Base-by-base conservation (phyloP, 2,329 filamentous ascomycete species). In the Endothia cerciana region DNA sequence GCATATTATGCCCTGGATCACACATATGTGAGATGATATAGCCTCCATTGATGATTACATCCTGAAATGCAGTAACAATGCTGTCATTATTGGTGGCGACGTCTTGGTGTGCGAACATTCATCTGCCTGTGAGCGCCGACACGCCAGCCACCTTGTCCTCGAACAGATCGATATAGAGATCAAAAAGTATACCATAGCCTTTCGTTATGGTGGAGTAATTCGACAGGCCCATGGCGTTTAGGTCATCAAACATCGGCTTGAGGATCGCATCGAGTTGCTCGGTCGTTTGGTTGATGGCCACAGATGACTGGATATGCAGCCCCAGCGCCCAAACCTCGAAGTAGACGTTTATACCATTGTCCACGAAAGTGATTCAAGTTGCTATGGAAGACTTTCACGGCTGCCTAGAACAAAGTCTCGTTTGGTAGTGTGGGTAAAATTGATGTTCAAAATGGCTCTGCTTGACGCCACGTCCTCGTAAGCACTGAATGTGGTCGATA, bases 401-500 rank as follows among this genome's bases (percentile, higher is more conserved):
- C 80, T 19, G 81, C 72, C 76, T 81, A 87, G 74, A 81, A 85
- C 1, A 79, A 67, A 2, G 75, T 75, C 28, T 80, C 74, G 49
- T 79, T 72, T 25, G n/a, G 71, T 73, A 57, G 78, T 78, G 25
- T 73, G 72, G 1, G 74, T 73, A 8, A 72, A 70, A 68, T 77
- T 79, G 71, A 81, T 77, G 63, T 75, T 75, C 60, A 81, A 68
- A 13, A 79, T 65, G 70, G 81, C 76, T 7, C 81, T 85, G 0
- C 81, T 75, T 0, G 76, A 76, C 0, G 74, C 74, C 73, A 70
- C 75, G 57, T 85, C 84, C 0, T 78, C 74, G 70, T 85, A 81
- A 0, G 82, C 82, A 72, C 85, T 86, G 66, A 83, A 85, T 68
- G 41, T 83, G 77, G 66, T 80, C 8, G 75, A 73, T 6, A 85